phyloP scores from a whole-genome alignment of 192 early-diverging fungal genomes.

The Spizellomyces sp. region DNA sequence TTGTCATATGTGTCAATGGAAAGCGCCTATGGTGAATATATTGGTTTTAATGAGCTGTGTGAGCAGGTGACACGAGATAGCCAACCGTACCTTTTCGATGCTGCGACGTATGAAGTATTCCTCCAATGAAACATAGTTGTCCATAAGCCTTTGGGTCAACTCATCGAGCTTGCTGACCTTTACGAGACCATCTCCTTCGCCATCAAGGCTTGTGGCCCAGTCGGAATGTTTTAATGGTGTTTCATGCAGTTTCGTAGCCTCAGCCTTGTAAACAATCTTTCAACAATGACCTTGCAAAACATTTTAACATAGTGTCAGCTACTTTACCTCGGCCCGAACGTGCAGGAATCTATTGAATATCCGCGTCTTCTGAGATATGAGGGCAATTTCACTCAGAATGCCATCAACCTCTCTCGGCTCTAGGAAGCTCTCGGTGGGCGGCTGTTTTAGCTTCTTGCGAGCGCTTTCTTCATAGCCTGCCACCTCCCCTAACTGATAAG shows the following conservation, averaged over 20 bases:
- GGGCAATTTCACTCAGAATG: slow-evolving; percentile 78
- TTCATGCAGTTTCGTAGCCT: slow-evolving; percentile 40
- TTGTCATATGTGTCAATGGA: slow-evolving; percentile 54
- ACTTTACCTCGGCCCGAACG: slow-evolving; percentile 64
- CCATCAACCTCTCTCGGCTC: slow-evolving; percentile 80
- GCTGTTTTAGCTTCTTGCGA: slow-evolving; percentile 27
- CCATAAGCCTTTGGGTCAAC: slow-evolving; percentile 64
- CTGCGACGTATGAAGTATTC: slow-evolving; percentile 73
- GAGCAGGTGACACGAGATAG: slow-evolving; percentile 6
- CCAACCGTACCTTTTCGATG: slow-evolving; percentile 68
- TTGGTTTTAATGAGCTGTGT: neutral
- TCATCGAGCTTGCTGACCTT: slow-evolving; percentile 59
- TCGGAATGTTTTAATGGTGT: slow-evolving; percentile 12
- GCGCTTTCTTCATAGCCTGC: slow-evolving; percentile 44
- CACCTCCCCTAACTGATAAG: slow-evolving; percentile 57
- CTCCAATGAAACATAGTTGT: slow-evolving; percentile 70
- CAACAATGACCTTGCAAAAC: neutral
- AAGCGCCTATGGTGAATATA: slow-evolving; percentile 56
- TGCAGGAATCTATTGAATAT: slow-evolving; percentile 85
- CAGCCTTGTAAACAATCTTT: slow-evolving; percentile 23
- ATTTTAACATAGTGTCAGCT: no score
- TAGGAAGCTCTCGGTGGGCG: slow-evolving; percentile 36
- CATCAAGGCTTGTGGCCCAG: slow-evolving; percentile 18
- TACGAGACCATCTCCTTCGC: slow-evolving; percentile 60
- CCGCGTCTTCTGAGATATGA: slow-evolving; percentile 76